phyloP scores from a whole-genome alignment of 148 eudicot species.

The Rhododendron kiyosumense region DNA sequence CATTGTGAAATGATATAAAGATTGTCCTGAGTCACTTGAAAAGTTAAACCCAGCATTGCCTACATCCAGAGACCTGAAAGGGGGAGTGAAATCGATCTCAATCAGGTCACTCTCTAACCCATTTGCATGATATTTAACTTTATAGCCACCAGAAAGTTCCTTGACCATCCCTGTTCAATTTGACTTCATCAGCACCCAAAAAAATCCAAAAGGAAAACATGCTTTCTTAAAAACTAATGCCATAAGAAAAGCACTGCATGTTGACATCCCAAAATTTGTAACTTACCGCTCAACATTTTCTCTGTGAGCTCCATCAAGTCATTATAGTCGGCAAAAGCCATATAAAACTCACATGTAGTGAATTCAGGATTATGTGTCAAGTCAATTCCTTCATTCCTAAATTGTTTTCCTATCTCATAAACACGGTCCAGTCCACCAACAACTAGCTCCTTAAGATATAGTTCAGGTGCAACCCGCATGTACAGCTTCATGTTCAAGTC shows the following conservation, averaged over 20 bases:
- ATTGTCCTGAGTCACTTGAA: neutral
- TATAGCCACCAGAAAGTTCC: slow-evolving; percentile 85
- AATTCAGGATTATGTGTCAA: slow-evolving; percentile 97
- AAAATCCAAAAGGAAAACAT: neutral
- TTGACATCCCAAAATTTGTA: neutral
- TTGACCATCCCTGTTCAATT: slow-evolving; percentile 71
- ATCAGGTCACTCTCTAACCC: slow-evolving; percentile 76
- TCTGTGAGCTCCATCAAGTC: slow-evolving; percentile 92
- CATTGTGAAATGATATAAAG: neutral
- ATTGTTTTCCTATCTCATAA: slow-evolving; percentile 94
- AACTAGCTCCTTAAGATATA: slow-evolving; percentile 86
- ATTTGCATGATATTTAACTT: slow-evolving; percentile 78
- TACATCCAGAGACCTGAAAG: slow-evolving; percentile 63
- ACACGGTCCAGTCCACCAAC: slow-evolving; percentile 95
- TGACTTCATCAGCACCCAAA: slow-evolving; percentile 6
- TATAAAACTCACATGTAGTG: slow-evolving; percentile 94
- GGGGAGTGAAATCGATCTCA: slow-evolving; percentile 95
- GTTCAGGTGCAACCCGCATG: slow-evolving; percentile 97
- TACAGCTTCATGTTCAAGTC: slow-evolving; percentile 82
- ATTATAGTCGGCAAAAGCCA: slow-evolving; percentile 97
- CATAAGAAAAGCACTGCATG: neutral
- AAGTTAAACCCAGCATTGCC: neutral
- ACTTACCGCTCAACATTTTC: slow-evolving; percentile 79
- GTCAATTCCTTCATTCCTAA: slow-evolving; percentile 95
- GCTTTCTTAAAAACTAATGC: neutral